Conservation (phyloP, 2,329 filamentous ascomycete genomes). For the Amylocarpus encephaloides region DNA sequence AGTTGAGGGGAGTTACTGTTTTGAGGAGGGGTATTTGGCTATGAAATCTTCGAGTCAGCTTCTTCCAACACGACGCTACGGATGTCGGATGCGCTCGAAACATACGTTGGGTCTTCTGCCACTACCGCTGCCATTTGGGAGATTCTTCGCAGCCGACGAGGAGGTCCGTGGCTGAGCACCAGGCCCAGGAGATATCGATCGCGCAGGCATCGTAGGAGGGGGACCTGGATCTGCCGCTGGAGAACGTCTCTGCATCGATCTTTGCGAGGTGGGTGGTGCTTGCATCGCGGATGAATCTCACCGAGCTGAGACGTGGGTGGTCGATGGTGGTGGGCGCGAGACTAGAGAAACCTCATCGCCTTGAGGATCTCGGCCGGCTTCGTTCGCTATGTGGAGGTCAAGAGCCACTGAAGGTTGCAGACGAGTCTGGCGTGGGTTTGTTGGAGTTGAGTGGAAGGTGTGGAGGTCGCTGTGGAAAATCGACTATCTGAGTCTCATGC, state of each 20-base stretch:
- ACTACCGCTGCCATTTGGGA: constrained; percentile 41
- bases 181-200: constrained; percentile 51
- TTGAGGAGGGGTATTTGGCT: constrained; percentile 17
- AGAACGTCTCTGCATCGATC: constrained; percentile 54
- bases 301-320: neutral
- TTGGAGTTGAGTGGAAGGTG: too few species aligned
- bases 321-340: too few species aligned
- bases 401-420: too few species aligned
- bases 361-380: neutral
- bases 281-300: constrained; percentile 38
- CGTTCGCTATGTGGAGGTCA: too few species aligned
- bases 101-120: constrained; percentile 54
- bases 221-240: constrained; percentile 56
- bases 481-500: too few species aligned
- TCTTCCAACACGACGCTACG: neutral
- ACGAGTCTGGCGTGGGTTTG: too few species aligned
- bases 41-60: constrained; percentile 8
- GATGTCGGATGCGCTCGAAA: constrained; percentile 21
- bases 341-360: neutral
- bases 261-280: constrained; percentile 44
- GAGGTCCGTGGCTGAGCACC: constrained; percentile 56
- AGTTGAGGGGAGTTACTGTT: constrained; percentile 37
- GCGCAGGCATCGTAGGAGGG: constrained; percentile 47
- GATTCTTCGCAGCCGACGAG: constrained; percentile 53
- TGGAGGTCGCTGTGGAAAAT: too few species aligned